Evolutionary conservation across 495 filamentous ascomycete species (phyloP).

Genomic region (Hypoxylon crocopeplum): DNA sequence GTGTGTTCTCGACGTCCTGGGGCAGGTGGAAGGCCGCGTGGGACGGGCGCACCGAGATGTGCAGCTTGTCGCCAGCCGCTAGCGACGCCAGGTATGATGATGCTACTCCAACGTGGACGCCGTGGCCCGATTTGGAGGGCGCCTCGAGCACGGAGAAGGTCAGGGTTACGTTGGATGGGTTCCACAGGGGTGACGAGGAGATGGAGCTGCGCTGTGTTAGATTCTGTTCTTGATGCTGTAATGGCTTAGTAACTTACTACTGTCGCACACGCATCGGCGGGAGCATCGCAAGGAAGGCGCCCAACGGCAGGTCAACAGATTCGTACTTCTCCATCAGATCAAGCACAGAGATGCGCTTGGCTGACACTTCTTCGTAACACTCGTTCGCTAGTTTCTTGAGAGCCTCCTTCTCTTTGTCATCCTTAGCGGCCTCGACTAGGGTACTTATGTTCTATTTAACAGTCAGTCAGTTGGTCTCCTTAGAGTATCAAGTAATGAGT

Average conservation of each 20-base stretch:
- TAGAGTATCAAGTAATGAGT: background rate
- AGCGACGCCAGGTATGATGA: conserved; percentile 68
- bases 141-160: conserved; percentile 71
- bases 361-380: conserved; percentile 59
- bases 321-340: conserved; percentile 69
- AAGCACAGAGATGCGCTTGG: conserved; percentile 66
- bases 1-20: conserved; percentile 61
- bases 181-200: conserved; percentile 71
- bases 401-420: conserved; percentile 45
- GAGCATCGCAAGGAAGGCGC: conserved; percentile 70
- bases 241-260: conserved; percentile 52
- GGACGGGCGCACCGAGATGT: conserved; percentile 64
- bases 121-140: conserved; percentile 58
- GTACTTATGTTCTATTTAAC: conserved; percentile 52
- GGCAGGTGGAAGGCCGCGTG: conserved; percentile 73
- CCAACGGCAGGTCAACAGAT: conserved; percentile 61
- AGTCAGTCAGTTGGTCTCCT: conserved; percentile 16
- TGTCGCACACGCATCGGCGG: conserved; percentile 77
- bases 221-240: background rate
- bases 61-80: conserved; percentile 63
- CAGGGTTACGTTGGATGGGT: conserved; percentile 65
- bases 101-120: conserved; percentile 62
- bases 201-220: conserved; percentile 60
- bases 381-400: conserved; percentile 58
- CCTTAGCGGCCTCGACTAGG: conserved; percentile 49